Base-by-base conservation (phyloP, 2,329 filamentous ascomycete genomes). In the Aspergillus caelatus region DNA sequence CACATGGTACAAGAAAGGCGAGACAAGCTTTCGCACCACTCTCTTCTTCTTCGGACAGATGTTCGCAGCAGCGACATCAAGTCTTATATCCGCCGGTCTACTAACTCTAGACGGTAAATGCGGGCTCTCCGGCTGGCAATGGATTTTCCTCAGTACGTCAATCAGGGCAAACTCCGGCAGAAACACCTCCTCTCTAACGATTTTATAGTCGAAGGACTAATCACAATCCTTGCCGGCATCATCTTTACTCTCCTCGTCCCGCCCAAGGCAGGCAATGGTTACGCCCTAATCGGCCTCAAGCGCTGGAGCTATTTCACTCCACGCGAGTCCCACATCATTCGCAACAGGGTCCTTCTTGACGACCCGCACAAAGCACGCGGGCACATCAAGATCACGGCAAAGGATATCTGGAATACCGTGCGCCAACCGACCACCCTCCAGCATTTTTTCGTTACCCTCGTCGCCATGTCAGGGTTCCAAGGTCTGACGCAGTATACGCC, bases 1-100 rank as follows among this genome's bases (percentile, higher is more conserved):
- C 2, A 63, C 54, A 8, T 59, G 62, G 62, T 66, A 66, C 28
- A 62, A 59, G 5, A 53, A 48, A 12, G 45, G 46, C 8, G 64
- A 66, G 46, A 60, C 60, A 1, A 60, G 62, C 19, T 62, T 60
- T 23, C 64, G 64, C 2, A 57, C 61, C 45, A 62, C 59, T 21
- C 19, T 66, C 39, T 64, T 66, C 36, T 66, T 60, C 57, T 66
- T 64, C 39, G 64, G 64, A 1, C 63, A 64, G 52, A 57, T 62
- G 23, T 32, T 64, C 12, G 62, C 58, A 23, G 55, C 61, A n/a
- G 64, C 62, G 5, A 60, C 57, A 1, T 60, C 59, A 12, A 60
- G 57, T 23, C 50, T 66, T 16, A 53, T 66, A 14, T 62, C 64
- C 14, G 61, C 50, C 23, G 64, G 62, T 5, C 60, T 66, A 21